Base-by-base conservation (phyloP, 2,329 filamentous ascomycete genomes). In the Apiospora phragmitis region DNA sequence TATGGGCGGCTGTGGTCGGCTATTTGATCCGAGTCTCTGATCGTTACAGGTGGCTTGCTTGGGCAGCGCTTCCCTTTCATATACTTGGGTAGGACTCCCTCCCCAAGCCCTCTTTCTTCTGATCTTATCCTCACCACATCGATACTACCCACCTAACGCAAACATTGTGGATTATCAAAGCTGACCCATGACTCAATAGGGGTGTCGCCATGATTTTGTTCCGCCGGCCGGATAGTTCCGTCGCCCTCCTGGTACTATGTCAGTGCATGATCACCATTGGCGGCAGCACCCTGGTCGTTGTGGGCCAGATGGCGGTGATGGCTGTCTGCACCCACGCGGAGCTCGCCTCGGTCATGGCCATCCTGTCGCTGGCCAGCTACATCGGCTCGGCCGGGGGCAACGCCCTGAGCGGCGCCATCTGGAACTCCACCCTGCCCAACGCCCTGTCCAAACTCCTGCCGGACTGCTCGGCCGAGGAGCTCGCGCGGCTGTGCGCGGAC, bases 221-320 rank as follows among this genome's bases (percentile, higher is more conserved):
- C 81, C 88, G 89, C 66, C 82, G 84, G 72, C 84, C 86, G 70
- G 81, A 84, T 49, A 82, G 80, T 67, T 82, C 84, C 42, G 81
- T 88, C n/a, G 81, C 85, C 18, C 86, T 85, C 76, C 83, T 91
- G 11, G 80, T 91, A 74, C 86, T 88, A 77, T 89, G 87, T 65
- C 88, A 91, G 77, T 85, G 91, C 68, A 83, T 90, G 66, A 80
- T 80, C 70, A 86, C 89, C 7, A 84, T 89, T 43, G 87, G 86
- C 12, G 88, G 88, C 6, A 88, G 88, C 35, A 82, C 86, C 7
- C 81, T 89, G 11, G 87, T 90, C 70, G 88, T 91, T 67, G 84
- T 84, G 67, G 85, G 88, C 70, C 87, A 91, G 75, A 84, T 91
- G 70, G 87, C 87, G 9, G 86, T 89, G 67, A 89, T 91, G 81